Conservation (phyloP, 768 basidiomycete genomes). For the Suillus occidentalis region DNA sequence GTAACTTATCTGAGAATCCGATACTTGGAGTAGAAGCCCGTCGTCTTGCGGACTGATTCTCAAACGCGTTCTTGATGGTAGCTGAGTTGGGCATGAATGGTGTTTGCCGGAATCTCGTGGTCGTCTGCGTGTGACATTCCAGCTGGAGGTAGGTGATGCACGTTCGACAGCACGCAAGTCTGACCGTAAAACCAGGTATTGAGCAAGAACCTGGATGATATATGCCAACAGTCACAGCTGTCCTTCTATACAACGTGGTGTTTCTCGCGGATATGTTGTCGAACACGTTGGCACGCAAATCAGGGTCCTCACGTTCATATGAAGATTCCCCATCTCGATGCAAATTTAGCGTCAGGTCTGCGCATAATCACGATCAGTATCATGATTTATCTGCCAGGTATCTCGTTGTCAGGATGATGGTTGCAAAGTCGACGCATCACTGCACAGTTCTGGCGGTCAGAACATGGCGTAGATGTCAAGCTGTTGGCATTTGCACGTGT, state of each 20-base stretch:
- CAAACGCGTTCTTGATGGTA: slow-evolving; percentile 12
- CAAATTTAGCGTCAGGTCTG: neutral
- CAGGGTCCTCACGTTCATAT: neutral
- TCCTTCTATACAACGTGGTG: slow-evolving; percentile 2
- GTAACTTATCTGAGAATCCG: slow-evolving; percentile 11
- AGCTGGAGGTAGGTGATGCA: neutral
- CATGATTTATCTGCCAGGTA: neutral
- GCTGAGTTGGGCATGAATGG: neutral
- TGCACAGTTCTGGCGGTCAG: neutral
- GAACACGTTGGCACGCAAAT: neutral
- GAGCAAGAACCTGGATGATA: slow-evolving; percentile 12
- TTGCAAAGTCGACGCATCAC: neutral
- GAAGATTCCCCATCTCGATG: neutral
- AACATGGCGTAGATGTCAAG: neutral
- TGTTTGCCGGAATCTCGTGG: neutral
- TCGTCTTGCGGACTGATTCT: slow-evolving; percentile 10
- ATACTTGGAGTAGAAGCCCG: slow-evolving; percentile 4
- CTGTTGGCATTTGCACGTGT: neutral
- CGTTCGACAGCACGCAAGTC: slow-evolving; percentile 15
- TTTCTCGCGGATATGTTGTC: neutral
- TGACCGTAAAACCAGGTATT: slow-evolving; percentile 5
- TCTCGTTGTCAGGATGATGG: neutral
- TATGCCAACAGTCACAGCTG: neutral
- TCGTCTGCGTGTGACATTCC: neutral
- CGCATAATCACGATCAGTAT: neutral